These are phyloP conservation scores for Adansonia digitata DNA, from an alignment of 345 rosid species.

Conservation along the genomic window DNA sequence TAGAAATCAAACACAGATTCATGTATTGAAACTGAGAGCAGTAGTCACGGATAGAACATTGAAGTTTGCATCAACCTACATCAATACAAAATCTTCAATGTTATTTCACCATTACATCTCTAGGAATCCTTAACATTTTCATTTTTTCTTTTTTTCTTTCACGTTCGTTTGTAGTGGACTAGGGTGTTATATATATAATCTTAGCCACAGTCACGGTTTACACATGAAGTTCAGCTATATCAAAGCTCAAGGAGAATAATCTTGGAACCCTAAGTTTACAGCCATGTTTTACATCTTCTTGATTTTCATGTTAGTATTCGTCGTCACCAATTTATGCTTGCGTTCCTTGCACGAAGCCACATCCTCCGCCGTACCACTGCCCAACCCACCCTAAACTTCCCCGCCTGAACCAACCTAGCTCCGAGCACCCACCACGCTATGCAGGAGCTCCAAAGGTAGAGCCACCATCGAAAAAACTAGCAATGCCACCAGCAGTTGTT, in stretches of 20 bases:
- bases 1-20: too few relatives aligned
- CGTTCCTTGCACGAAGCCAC: constrained; percentile 42
- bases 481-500: constrained; percentile 20
- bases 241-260: constrained; percentile 9
- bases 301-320: constrained; percentile 42
- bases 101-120: too few relatives aligned
- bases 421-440: constrained; percentile 48
- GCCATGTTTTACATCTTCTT: constrained; percentile 43
- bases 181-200: too few relatives aligned
- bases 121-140: too few relatives aligned
- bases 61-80: too few relatives aligned
- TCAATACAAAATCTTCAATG: too few relatives aligned
- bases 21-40: too few relatives aligned
- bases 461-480: constrained; percentile 40
- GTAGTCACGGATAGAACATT: too few relatives aligned
- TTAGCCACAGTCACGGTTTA: constrained; percentile 40
- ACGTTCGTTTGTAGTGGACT: not conserved
- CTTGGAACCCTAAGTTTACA: constrained; percentile 25
- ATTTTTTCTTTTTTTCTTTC: too few relatives aligned
- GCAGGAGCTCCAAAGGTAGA: constrained; percentile 37
- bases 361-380: constrained; percentile 29
- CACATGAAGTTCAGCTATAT: constrained; percentile 33
- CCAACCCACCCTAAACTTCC: constrained; percentile 26
- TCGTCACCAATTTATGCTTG: constrained; percentile 60
- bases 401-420: constrained; percentile 33